phyloP scores from a whole-genome alignment of 164 flowering plant species.

The Piper longum region DNA sequence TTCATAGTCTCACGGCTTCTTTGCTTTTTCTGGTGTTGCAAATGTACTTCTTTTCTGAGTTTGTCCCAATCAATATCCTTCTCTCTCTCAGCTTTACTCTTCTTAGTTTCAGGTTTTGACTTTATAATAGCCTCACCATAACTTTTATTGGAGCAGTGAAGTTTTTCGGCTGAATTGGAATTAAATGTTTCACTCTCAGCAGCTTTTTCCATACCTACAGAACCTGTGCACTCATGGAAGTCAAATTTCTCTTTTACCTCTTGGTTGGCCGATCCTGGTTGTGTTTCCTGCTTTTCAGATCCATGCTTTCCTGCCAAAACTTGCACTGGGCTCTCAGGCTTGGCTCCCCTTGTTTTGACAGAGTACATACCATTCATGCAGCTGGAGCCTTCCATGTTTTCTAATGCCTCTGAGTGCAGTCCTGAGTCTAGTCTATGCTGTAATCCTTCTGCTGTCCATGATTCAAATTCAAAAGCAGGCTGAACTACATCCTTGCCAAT shows the following conservation, averaged over 20 bases:
- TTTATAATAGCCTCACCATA: slow-evolving; percentile 5
- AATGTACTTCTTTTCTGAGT: slow-evolving; percentile 36
- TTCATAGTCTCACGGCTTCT: slow-evolving; percentile 35
- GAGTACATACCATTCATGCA: neutral
- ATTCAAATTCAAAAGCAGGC: slow-evolving; percentile 2
- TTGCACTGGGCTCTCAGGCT: slow-evolving; percentile 7
- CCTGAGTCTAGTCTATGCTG: neutral
- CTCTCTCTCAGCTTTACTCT: slow-evolving; percentile 21
- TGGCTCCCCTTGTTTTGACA: neutral
- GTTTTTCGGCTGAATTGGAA: neutral
- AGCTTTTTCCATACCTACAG: slow-evolving; percentile 1
- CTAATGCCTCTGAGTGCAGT: neutral
- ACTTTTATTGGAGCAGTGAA: slow-evolving; percentile 7
- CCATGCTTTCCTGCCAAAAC: slow-evolving; percentile 7
- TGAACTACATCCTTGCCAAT: slow-evolving; percentile 1
- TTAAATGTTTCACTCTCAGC: slow-evolving; percentile 1
- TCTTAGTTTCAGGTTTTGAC: slow-evolving; percentile 21
- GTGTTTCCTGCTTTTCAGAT: slow-evolving; percentile 9
- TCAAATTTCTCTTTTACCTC: slow-evolving; percentile 6
- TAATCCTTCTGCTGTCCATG: slow-evolving; percentile 1
- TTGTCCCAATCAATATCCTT: slow-evolving; percentile 58
- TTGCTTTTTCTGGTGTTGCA: slow-evolving; percentile 20
- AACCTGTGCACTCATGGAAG: slow-evolving; percentile 5
- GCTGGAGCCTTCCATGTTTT: neutral
- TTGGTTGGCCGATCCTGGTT: slow-evolving; percentile 4